Conservation (phyloP, 2,329 filamentous ascomycete species). For the Ramularia endophylla region DNA sequence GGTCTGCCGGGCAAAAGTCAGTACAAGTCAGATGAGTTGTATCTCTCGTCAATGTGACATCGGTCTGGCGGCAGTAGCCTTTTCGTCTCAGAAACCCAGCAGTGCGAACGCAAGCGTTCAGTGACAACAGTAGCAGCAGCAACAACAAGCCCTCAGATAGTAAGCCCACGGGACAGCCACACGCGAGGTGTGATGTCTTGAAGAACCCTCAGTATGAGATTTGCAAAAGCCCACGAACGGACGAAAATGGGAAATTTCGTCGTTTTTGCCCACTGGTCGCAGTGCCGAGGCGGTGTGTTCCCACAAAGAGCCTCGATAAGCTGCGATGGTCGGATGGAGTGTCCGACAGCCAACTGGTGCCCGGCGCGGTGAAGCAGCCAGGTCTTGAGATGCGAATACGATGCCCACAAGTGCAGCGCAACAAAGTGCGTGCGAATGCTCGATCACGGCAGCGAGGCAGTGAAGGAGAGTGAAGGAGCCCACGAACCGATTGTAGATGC, state of each 20-base stretch:
- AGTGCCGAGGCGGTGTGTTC: conserved; percentile 45
- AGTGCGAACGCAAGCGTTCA: conserved; percentile 33
- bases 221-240: conserved; percentile 23
- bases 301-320: conserved; percentile 45
- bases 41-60: conserved; percentile 7
- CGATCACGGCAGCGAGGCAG: conserved; percentile 19
- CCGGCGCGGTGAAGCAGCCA: conserved; percentile 15
- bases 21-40: conserved; percentile 17
- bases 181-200: conserved; percentile 16
- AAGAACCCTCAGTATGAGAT: conserved; percentile 30
- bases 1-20: conserved; percentile 21
- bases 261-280: conserved; percentile 38
- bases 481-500: conserved; percentile 20
- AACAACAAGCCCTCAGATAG: conserved; percentile 30
- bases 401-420: conserved; percentile 19
- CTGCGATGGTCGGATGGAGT: conserved; percentile 15
- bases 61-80: conserved; percentile 14
- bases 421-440: conserved; percentile 15
- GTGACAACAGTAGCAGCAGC: conserved; percentile 26
- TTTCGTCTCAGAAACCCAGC: conserved; percentile 35
- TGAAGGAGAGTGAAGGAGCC: conserved; percentile 23
- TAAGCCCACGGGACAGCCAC: conserved; percentile 27
- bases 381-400: conserved; percentile 12
- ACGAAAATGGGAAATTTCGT: conserved; percentile 37
- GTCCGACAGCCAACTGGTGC: conserved; percentile 23